Evolutionary conservation across 202 grass and related monocot species (phyloP).

Genomic region (Zoysia matrella): DNA sequence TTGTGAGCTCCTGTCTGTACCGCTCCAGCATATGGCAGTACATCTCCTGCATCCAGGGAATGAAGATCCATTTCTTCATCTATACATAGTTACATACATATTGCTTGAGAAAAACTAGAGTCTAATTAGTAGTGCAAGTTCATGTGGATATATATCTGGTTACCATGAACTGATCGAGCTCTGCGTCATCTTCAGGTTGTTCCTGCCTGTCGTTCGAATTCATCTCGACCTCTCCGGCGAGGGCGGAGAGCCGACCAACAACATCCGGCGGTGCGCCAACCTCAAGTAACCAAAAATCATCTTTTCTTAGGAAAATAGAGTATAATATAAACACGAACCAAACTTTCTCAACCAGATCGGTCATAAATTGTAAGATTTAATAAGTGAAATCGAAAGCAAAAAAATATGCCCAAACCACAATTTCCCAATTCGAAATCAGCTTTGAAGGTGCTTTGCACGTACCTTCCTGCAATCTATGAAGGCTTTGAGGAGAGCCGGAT

Average conservation of each 20-base stretch:
- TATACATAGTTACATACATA: background rate
- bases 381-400: slow-evolving; percentile 7
- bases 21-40: slow-evolving; percentile 60
- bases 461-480: slow-evolving; percentile 91
- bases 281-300: slow-evolving; percentile 46
- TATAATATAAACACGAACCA: background rate
- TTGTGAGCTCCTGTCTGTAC: slow-evolving; percentile 65
- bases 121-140: background rate
- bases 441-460: background rate
- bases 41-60: slow-evolving; percentile 44
- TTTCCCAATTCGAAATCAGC: background rate
- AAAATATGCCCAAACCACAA: background rate
- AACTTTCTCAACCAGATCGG: background rate
- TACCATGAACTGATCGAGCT: slow-evolving; percentile 94
- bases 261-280: slow-evolving; percentile 75
- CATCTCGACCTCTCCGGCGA: slow-evolving; percentile 52
- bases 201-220: slow-evolving; percentile 25
- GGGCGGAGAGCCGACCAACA: slow-evolving; percentile 52
- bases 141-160: background rate
- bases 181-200: slow-evolving; percentile 48
- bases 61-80: slow-evolving; percentile 16
- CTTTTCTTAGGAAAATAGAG: background rate
- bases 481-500: slow-evolving; percentile 68
- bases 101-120: background rate
- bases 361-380: slow-evolving; percentile 3